Evolutionary conservation across 2,329 filamentous ascomycete species (phyloP).

Genomic region (Zopfia rhizophila): DNA sequence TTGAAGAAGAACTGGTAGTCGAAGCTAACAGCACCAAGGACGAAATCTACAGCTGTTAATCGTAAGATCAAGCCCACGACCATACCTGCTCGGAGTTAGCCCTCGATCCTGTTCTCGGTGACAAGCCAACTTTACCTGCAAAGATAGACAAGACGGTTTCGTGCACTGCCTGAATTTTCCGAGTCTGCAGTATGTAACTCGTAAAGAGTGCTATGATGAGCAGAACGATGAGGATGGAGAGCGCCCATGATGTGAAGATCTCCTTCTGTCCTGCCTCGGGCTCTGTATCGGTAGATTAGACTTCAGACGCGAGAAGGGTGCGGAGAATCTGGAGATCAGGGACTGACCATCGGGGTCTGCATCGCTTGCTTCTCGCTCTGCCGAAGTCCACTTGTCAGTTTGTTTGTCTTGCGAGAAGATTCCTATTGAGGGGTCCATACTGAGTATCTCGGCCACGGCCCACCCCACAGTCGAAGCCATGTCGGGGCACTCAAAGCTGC

Average conservation of each 20-base stretch:
- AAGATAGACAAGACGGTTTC: conserved; percentile 99
- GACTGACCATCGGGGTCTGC: conserved; percentile 59
- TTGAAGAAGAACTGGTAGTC: conserved; percentile 99
- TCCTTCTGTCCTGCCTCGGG: conserved; percentile 90
- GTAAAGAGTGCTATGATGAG: conserved; percentile 95
- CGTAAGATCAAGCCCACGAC: conserved; percentile 90
- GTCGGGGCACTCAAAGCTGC: conserved; percentile 36
- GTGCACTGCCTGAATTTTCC: conserved; percentile 96
- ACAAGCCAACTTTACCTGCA: conserved; percentile 68
- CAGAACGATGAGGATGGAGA: conserved; percentile 95
- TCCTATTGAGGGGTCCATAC: conserved; percentile 39
- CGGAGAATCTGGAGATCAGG: conserved; percentile 14
- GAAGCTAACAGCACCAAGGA: conserved; percentile 92
- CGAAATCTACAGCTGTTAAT: conserved; percentile 81
- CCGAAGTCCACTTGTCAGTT: conserved; percentile 29
- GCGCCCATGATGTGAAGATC: conserved; percentile 93
- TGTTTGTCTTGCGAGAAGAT: conserved; percentile 33
- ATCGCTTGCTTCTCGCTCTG: conserved; percentile 58
- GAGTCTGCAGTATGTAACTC: conserved; percentile 95
- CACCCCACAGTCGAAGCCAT: conserved; percentile 53
- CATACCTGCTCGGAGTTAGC: conserved; percentile 74
- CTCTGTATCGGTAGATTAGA: conserved; percentile 60
- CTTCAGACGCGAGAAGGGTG: conserved; percentile 24
- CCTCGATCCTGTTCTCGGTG: conserved; percentile 24
- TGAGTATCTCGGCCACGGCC: conserved; percentile 52